Evolutionary conservation across 495 filamentous ascomycete genomes (phyloP).

Genomic region (Aspergillus coremiiformis): DNA sequence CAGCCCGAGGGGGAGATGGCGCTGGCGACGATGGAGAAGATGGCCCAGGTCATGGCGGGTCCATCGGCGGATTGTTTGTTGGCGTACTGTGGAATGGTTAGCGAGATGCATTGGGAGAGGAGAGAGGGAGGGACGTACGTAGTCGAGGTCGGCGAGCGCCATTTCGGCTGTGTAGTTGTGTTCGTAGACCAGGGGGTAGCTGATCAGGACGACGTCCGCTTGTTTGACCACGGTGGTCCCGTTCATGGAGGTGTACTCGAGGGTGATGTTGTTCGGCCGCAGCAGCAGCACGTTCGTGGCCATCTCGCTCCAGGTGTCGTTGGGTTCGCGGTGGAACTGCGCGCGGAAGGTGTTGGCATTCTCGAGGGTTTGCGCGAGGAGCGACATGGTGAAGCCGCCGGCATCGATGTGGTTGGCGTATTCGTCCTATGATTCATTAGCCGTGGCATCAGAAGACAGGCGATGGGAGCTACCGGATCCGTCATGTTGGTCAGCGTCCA

Average conservation of each 20-base stretch:
- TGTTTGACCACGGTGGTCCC: constrained; percentile 56
- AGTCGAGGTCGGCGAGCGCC: constrained; percentile 51
- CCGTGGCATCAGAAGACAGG: background rate
- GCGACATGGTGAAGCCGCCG: constrained; percentile 64
- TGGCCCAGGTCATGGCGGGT: constrained; percentile 62
- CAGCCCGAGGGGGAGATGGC: constrained; percentile 53
- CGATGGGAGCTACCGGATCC: constrained; percentile 49
- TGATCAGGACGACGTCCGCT: constrained; percentile 56
- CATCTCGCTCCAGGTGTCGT: constrained; percentile 47
- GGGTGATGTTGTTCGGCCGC: constrained; percentile 54
- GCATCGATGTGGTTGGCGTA: constrained; percentile 67
- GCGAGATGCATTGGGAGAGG: background rate
- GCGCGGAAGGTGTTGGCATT: constrained; percentile 50
- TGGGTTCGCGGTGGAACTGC: constrained; percentile 46
- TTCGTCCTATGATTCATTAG: constrained; percentile 45
- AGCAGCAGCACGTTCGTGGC: constrained; percentile 47
- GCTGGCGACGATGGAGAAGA: constrained; percentile 55
- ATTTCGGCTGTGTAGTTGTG: constrained; percentile 46
- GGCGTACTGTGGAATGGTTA: constrained; percentile 39
- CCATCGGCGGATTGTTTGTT: constrained; percentile 55
- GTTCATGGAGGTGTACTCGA: constrained; percentile 65
- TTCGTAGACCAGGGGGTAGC: constrained; percentile 49
- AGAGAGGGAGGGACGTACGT: constrained; percentile 30
- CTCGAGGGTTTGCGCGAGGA: constrained; percentile 51
- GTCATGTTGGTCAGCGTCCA: constrained; percentile 63